Percentiles rank a stretch among this genome's conserved stretches.
phyloP scores from a whole-genome alignment of 2,329 filamentous ascomycete species.

The Colletotrichum sp. region DNA sequence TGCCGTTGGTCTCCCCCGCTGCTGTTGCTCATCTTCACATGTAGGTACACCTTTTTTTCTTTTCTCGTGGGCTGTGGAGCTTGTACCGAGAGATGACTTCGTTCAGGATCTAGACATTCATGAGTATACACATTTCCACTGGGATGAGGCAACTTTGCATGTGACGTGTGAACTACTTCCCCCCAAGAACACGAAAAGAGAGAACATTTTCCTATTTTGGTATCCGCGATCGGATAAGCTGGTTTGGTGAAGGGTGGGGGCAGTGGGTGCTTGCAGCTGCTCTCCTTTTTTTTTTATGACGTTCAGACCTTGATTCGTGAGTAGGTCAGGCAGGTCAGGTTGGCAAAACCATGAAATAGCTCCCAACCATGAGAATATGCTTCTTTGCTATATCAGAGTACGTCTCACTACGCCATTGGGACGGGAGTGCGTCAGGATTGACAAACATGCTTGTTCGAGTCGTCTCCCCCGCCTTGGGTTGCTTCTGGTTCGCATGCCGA shows the following conservation, averaged over 20 bases:
- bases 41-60: neutral
- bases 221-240: neutral
- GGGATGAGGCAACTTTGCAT: neutral
- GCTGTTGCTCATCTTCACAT: neutral
- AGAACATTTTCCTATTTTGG: neutral
- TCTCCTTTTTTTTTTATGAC: neutral
- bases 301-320: neutral
- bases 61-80: neutral
- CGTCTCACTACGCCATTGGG: neutral
- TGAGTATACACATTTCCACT: neutral
- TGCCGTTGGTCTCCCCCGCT: neutral
- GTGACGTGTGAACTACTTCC: neutral
- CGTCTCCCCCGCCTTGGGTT: neutral
- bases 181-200: neutral
- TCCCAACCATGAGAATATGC: neutral
- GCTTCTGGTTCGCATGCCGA: neutral
- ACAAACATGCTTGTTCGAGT: neutral
- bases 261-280: neutral
- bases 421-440: neutral
- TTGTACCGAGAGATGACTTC: neutral
- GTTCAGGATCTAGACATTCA: neutral
- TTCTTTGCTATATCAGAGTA: neutral
- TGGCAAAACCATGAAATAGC: neutral
- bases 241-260: neutral
- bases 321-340: neutral